Percentiles rank a stretch among this genome's conserved stretches.
Evolutionary conservation across 192 early-diverging fungal genomes (phyloP).

Genomic region (Chytriomyces hyalinus): DNA sequence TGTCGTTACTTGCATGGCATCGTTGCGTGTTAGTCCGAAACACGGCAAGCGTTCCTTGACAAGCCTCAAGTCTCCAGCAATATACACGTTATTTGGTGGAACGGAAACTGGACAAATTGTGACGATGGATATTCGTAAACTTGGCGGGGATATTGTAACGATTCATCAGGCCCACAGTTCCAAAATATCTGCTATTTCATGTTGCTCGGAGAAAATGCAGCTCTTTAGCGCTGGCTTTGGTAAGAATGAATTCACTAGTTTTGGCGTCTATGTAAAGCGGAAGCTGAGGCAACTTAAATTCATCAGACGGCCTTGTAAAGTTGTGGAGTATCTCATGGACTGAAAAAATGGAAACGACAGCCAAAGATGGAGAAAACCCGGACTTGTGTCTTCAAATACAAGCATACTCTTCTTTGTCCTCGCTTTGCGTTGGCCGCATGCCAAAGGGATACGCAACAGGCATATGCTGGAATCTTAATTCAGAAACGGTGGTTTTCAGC

Average conservation of each 20-base stretch:
- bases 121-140: conserved; percentile 45
- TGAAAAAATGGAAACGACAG: conserved; percentile 27
- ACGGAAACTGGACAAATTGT: conserved; percentile 59
- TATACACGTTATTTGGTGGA: conserved; percentile 52
- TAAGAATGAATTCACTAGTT: conserved; percentile 11
- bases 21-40: conserved; percentile 38
- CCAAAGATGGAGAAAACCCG: conserved; percentile 30
- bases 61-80: conserved; percentile 23
- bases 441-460: conserved; percentile 19
- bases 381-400: conserved; percentile 22
- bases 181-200: conserved; percentile 38
- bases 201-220: conserved; percentile 25
- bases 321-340: conserved; percentile 43
- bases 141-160: conserved; percentile 34
- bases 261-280: neutral
- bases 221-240: conserved; percentile 43
- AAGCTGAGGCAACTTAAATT: neutral
- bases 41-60: conserved; percentile 15
- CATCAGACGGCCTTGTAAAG: conserved; percentile 46
- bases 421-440: neutral
- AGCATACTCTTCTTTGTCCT: conserved; percentile 13
- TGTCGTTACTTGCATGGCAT: conserved; percentile 44
- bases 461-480: conserved; percentile 6
- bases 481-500: conserved; percentile 19
- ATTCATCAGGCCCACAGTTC: conserved; percentile 44